A percentile compares a stretch with the other conserved stretches of the same genome.
phyloP scores from a whole-genome alignment of 2,329 filamentous ascomycete species.

The Sporothrix inflata region DNA sequence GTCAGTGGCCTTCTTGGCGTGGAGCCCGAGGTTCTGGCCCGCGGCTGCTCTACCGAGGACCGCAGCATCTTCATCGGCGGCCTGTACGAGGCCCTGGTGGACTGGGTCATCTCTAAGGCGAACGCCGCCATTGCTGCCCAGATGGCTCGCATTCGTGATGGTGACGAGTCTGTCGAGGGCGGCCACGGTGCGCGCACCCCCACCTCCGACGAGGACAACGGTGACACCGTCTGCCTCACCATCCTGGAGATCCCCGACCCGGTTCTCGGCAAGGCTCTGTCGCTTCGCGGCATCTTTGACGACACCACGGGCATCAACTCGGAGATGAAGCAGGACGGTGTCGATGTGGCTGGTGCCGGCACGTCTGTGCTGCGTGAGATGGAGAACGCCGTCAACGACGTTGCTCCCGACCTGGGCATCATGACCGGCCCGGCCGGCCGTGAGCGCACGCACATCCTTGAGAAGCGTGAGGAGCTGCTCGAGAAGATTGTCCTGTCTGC shows the following conservation, averaged over 20 bases:
- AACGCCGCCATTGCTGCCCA: slow-evolving; percentile 82
- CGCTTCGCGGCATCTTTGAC: slow-evolving; percentile 89
- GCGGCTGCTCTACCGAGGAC: slow-evolving; percentile 81
- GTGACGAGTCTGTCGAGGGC: slow-evolving; percentile 69
- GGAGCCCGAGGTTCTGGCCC: slow-evolving; percentile 78
- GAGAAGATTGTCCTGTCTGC: slow-evolving; percentile 85
- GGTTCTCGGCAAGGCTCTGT: slow-evolving; percentile 81
- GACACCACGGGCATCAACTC: slow-evolving; percentile 90
- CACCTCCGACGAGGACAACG: slow-evolving; percentile 69
- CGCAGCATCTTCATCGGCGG: slow-evolving; percentile 80
- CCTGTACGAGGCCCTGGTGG: slow-evolving; percentile 90
- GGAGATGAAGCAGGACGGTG: slow-evolving; percentile 95
- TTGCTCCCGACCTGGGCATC: slow-evolving; percentile 78
- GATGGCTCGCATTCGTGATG: slow-evolving; percentile 67
- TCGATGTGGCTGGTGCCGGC: slow-evolving; percentile 73
- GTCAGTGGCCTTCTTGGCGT: slow-evolving; percentile 83
- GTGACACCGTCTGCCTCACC: slow-evolving; percentile 86
- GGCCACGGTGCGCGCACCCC: slow-evolving; percentile 62
- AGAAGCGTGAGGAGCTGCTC: slow-evolving; percentile 79
- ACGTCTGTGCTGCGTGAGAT: slow-evolving; percentile 86
- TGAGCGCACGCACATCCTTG: slow-evolving; percentile 76
- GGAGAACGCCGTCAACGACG: slow-evolving; percentile 76
- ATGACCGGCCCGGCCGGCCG: slow-evolving; percentile 67
- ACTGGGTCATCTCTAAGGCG: slow-evolving; percentile 89
- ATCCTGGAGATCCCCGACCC: slow-evolving; percentile 84